These are phyloP conservation scores for Fusarium metavorans DNA, from an alignment of 2,329 filamentous ascomycete species.

Conservation along the genomic window DNA sequence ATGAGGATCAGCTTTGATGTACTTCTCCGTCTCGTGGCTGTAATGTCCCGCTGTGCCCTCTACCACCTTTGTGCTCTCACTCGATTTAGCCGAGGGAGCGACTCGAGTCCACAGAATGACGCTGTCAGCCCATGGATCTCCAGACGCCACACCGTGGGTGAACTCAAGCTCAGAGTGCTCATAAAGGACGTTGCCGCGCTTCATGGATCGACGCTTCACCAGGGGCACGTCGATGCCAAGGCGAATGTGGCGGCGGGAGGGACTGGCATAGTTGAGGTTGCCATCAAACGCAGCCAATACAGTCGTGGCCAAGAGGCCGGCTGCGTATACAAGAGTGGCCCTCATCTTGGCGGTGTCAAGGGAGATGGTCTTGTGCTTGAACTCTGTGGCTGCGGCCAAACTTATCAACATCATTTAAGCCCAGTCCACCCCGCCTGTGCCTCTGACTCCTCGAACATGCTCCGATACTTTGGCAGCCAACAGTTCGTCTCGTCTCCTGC, in stretches of 20 bases:
- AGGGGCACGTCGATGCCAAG: conserved; percentile 72
- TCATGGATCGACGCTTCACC: conserved; percentile 29
- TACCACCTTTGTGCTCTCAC: conserved; percentile 52
- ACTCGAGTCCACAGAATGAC: conserved; percentile 68
- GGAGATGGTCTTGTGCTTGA: neutral
- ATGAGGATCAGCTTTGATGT: conserved; percentile 50
- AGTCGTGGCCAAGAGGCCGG: conserved; percentile 11
- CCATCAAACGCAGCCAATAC: conserved; percentile 39
- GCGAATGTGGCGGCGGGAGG: conserved; percentile 72
- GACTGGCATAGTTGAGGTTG: conserved; percentile 77
- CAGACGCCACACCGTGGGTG: conserved; percentile 70
- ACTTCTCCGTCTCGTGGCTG: conserved; percentile 60
- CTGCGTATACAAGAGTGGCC: neutral
- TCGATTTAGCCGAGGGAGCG: conserved; percentile 58
- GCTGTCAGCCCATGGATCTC: conserved; percentile 65
- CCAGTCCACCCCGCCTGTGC: neutral
- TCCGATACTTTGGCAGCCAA: conserved; percentile 9
- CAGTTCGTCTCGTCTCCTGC: conserved; percentile 7
- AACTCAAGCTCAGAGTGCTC: conserved; percentile 61
- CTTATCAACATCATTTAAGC: conserved; percentile 13
- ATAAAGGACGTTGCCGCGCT: conserved; percentile 20
- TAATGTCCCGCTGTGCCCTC: conserved; percentile 58
- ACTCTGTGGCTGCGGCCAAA: neutral
- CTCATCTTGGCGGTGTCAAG: conserved; percentile 15
- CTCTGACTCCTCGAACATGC: neutral